Percentiles rank a stretch among this genome's conserved stretches.
These are phyloP conservation scores for Debaryomyces hansenii DNA, from an alignment of 805 yeast species.

Conservation along the genomic window DNA sequence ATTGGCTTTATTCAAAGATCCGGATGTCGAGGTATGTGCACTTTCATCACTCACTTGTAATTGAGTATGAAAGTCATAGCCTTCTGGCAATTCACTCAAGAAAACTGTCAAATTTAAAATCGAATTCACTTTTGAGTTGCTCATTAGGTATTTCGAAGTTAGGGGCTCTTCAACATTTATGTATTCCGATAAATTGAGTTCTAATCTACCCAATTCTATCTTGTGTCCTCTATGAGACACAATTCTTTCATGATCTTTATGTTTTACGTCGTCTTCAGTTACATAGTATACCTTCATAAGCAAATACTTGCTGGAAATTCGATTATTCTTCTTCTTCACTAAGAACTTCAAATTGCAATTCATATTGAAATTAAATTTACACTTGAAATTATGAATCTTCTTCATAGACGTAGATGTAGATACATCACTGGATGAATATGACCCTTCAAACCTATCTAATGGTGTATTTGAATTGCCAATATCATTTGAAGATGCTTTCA, in stretches of 20 bases:
- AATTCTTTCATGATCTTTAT: slow-evolving; percentile 9
- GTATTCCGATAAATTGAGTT: slow-evolving; percentile 72
- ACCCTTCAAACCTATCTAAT: not conserved
- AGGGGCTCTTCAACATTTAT: slow-evolving; percentile 52
- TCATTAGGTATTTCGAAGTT: slow-evolving; percentile 65
- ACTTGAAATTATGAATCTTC: slow-evolving; percentile 39
- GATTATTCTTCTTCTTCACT: slow-evolving; percentile 36
- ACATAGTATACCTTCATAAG: slow-evolving; percentile 37
- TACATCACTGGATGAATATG: slow-evolving; percentile 14
- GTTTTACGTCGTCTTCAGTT: slow-evolving; percentile 15
- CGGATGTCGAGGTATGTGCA: slow-evolving; percentile 1
- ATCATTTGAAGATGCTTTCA: not conserved
- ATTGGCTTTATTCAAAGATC: not conserved
- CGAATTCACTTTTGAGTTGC: slow-evolving; percentile 80
- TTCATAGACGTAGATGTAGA: slow-evolving; percentile 29
- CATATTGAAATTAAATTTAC: slow-evolving; percentile 35
- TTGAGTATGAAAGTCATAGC: slow-evolving; percentile 43
- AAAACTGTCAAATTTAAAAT: slow-evolving; percentile 64
- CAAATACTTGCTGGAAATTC: slow-evolving; percentile 45
- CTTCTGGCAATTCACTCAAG: slow-evolving; percentile 42
- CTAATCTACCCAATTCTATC: slow-evolving; percentile 62
- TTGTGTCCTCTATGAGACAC: slow-evolving; percentile 4
- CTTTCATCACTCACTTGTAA: slow-evolving; percentile 31
- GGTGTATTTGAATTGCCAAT: not conserved
- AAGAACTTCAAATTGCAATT: slow-evolving; percentile 41